Conservation (phyloP, 257 asterid species). For the Rubia yunnanensis region DNA sequence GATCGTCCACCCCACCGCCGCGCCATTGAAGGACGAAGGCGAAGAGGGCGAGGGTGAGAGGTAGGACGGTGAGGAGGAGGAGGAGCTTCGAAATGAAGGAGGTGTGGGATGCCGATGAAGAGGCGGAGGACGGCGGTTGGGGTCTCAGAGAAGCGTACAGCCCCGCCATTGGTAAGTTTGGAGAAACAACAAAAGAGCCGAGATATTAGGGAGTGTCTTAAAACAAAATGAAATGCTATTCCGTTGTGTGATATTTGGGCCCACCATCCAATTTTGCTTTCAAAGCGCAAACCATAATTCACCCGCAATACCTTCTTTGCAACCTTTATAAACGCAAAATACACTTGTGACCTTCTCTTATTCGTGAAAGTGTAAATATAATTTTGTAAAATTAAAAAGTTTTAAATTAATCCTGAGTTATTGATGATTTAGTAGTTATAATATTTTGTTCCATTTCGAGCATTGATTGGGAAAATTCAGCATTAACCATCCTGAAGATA, state of each 20-base stretch:
- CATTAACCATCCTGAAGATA: too few relatives aligned
- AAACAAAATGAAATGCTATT: background rate
- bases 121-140: conserved; percentile 29
- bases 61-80: conserved; percentile 35
- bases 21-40: conserved; percentile 53
- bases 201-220: background rate
- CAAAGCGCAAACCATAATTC: background rate
- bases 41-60: conserved; percentile 32
- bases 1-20: conserved; percentile 45
- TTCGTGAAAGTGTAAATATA: too few relatives aligned
- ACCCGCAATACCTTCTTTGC: background rate
- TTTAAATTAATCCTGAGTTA: too few relatives aligned
- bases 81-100: conserved; percentile 28
- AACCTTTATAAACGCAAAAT: too few relatives aligned
- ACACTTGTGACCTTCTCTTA: too few relatives aligned
- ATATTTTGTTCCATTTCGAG: too few relatives aligned
- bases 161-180: conserved; percentile 33
- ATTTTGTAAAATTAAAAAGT: too few relatives aligned
- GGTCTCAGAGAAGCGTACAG: conserved; percentile 31
- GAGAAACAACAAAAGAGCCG: background rate
- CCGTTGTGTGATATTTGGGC: background rate
- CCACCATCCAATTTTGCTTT: background rate
- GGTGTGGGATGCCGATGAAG: conserved; percentile 17
- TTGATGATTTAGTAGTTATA: too few relatives aligned
- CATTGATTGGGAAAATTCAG: too few relatives aligned